A percentile compares a stretch with the other conserved stretches of the same genome.
phyloP scores from a whole-genome alignment of 106 monocot species.

The Gastrodia elata region DNA sequence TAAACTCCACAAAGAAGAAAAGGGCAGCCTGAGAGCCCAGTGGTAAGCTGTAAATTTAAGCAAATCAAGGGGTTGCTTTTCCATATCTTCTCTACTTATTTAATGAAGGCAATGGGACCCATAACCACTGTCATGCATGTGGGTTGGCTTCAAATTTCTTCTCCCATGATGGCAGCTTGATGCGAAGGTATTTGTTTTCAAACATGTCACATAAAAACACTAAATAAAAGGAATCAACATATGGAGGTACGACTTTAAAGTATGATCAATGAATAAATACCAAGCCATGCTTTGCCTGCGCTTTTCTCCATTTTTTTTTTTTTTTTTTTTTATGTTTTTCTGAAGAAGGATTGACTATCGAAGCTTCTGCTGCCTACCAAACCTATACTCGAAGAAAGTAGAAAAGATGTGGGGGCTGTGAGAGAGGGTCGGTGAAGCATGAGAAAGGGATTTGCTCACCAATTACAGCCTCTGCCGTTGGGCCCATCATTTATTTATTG shows the following conservation, averaged over 20 bases:
- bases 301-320: too few species aligned
- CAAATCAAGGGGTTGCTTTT: neutral
- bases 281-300: neutral
- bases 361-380: constrained; percentile 13
- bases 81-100: neutral
- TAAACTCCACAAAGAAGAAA: neutral
- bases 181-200: neutral
- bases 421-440: constrained; percentile 4
- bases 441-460: constrained; percentile 1
- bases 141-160: neutral
- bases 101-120: neutral
- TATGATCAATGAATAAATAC: neutral
- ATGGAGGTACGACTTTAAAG: neutral
- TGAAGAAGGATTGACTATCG: neutral
- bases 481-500: neutral
- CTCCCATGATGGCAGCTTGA: neutral
- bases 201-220: neutral
- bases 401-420: neutral
- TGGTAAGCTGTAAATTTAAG: neutral
- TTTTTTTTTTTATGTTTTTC: neutral
- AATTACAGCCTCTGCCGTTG: neutral
- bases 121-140: neutral
- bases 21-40: neutral
- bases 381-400: neutral
- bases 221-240: neutral